Conservation (phyloP, 129 eudicot genomes). For the Sambucus nigra region DNA sequence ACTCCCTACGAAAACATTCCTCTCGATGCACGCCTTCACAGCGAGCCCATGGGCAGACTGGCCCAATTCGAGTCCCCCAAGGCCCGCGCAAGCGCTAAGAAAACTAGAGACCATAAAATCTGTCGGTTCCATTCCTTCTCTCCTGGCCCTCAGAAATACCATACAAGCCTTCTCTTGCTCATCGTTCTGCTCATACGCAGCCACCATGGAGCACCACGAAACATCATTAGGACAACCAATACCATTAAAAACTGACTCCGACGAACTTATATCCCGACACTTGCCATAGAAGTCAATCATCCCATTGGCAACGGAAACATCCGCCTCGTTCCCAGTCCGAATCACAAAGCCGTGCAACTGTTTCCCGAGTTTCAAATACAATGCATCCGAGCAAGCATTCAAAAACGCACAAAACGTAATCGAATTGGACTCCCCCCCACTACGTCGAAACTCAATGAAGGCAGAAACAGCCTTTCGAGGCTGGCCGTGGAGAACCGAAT, state of each 20-base stretch:
- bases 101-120: conserved; percentile 62
- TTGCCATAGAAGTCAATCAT: conserved; percentile 73
- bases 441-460: conserved; percentile 31
- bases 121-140: conserved; percentile 29
- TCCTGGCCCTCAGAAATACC: conserved; percentile 39
- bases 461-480: conserved; percentile 25
- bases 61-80: conserved; percentile 63
- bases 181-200: conserved; percentile 62
- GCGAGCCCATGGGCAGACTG: conserved; percentile 50
- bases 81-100: conserved; percentile 72
- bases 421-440: conserved; percentile 34
- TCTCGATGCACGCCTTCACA: conserved; percentile 59
- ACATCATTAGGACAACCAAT: conserved; percentile 39
- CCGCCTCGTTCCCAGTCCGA: conserved; percentile 40
- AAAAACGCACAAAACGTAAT: conserved; percentile 60
- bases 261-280: conserved; percentile 35
- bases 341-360: conserved; percentile 62
- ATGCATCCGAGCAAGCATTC: conserved; percentile 60
- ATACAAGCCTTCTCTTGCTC: conserved; percentile 56
- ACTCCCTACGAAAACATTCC: conserved; percentile 62
- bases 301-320: conserved; percentile 58
- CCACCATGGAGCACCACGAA: conserved; percentile 83
- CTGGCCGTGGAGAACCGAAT: conserved; percentile 47
- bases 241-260: conserved; percentile 36
- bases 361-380: conserved; percentile 27